Percentiles rank a stretch among this genome's conserved stretches.
phyloP scores from a whole-genome alignment of 768 basidiomycete genomes.

The Tubosaeta sp. region DNA sequence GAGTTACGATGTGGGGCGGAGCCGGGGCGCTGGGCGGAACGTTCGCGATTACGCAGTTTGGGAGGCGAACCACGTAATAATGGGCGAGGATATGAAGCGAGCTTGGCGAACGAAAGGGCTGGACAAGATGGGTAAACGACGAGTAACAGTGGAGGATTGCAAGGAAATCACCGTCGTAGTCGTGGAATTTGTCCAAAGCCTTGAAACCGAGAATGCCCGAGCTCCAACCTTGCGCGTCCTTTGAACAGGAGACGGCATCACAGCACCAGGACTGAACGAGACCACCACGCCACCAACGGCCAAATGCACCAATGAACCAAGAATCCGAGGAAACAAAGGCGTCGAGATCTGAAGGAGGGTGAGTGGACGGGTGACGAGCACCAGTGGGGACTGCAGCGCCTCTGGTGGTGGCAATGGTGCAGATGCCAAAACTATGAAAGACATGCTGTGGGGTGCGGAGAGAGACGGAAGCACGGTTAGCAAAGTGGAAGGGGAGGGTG shows the following conservation, averaged over 20 bases:
- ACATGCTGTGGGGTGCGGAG: constrained; percentile 88
- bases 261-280: constrained; percentile 78
- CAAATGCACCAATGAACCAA: constrained; percentile 90
- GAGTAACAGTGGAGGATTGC: background rate
- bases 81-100: constrained; percentile 41
- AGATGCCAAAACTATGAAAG: constrained; percentile 82
- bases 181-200: constrained; percentile 64
- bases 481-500: constrained; percentile 65
- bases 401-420: constrained; percentile 64
- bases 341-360: constrained; percentile 35
- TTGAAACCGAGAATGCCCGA: constrained; percentile 78
- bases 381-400: constrained; percentile 42
- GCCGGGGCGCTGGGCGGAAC: constrained; percentile 41
- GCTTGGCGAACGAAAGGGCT: constrained; percentile 52
- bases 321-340: constrained; percentile 62
- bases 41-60: constrained; percentile 54
- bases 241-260: constrained; percentile 57
- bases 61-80: constrained; percentile 49
- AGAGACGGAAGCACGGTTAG: constrained; percentile 88
- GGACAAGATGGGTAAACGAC: constrained; percentile 9
- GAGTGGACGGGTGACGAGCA: constrained; percentile 42
- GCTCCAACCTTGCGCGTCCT: constrained; percentile 69
- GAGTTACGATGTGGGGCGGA: constrained; percentile 49
- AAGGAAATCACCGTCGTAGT: constrained; percentile 53
- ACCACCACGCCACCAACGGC: constrained; percentile 87